Conservation (phyloP, 805 yeast species). For the Zygoascus biomembranicola region DNA sequence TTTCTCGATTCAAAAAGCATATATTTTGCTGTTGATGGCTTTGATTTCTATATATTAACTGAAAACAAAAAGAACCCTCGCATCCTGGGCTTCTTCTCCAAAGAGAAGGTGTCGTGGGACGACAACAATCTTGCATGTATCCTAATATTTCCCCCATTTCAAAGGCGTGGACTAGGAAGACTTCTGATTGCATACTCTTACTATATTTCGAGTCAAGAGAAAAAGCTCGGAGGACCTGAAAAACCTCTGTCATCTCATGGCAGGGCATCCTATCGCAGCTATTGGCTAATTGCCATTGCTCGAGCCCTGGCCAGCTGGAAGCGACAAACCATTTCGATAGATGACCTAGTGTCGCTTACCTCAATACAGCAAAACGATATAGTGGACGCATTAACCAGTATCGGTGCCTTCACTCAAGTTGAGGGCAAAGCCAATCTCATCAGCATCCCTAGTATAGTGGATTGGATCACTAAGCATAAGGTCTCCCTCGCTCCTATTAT, state of each 20-base stretch:
- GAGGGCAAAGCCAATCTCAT: background rate
- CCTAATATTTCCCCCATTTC: conserved; percentile 87
- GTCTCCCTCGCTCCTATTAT: conserved; percentile 6
- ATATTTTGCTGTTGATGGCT: conserved; percentile 67
- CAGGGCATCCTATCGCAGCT: conserved; percentile 55
- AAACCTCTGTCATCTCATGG: conserved; percentile 84
- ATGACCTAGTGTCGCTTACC: conserved; percentile 22
- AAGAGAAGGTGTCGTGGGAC: conserved; percentile 69
- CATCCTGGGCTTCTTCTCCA: conserved; percentile 90
- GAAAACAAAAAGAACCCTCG: conserved; percentile 23
- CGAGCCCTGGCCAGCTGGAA: conserved; percentile 10
- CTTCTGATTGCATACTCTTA: conserved; percentile 79
- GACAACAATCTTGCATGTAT: conserved; percentile 86
- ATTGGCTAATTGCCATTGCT: conserved; percentile 59
- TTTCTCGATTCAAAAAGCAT: conserved; percentile 87
- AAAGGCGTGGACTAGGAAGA: conserved; percentile 68
- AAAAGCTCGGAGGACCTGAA: conserved; percentile 78
- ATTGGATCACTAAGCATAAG: conserved; percentile 1
- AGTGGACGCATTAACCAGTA: conserved; percentile 22
- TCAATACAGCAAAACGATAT: conserved; percentile 30
- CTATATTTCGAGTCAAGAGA: conserved; percentile 56
- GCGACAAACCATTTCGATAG: conserved; percentile 16
- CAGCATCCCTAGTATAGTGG: background rate
- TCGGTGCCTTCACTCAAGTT: conserved; percentile 21
- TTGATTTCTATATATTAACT: conserved; percentile 59